Evolutionary conservation across 1,284 basidiomycete species (phyloP).

Genomic region (Entoloma clypeatum): DNA sequence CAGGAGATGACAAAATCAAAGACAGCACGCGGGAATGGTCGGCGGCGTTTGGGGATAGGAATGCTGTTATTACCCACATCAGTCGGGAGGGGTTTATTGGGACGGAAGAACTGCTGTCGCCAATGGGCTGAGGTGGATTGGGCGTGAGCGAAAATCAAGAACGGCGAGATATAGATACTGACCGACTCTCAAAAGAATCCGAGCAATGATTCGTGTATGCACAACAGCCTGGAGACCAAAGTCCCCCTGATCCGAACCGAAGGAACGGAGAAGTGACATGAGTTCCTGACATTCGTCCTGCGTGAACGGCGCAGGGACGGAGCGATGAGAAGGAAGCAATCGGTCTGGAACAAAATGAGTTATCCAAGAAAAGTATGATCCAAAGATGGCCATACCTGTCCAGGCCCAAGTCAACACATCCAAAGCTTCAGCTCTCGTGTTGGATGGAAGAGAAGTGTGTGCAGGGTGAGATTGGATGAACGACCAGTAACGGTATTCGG

Average conservation of each 20-base stretch:
- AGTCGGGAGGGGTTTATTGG: conserved; percentile 55
- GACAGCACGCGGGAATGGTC: conserved; percentile 45
- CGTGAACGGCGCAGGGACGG: conserved; percentile 58
- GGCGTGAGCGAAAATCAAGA: background rate
- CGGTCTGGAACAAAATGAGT: conserved; percentile 43
- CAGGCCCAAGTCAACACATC: conserved; percentile 73
- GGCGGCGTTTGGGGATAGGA: conserved; percentile 27
- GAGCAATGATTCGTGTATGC: conserved; percentile 64
- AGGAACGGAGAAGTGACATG: conserved; percentile 54
- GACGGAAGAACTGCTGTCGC: conserved; percentile 67
- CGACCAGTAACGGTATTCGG: conserved; percentile 72
- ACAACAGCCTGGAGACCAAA: conserved; percentile 41
- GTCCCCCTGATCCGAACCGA: conserved; percentile 38
- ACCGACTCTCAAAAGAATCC: conserved; percentile 66
- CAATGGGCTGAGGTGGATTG: conserved; percentile 48
- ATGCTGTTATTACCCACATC: conserved; percentile 36
- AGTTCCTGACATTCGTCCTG: conserved; percentile 73
- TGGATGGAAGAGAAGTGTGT: conserved; percentile 49
- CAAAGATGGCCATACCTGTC: conserved; percentile 43
- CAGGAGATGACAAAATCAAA: conserved; percentile 56
- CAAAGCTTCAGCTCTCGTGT: conserved; percentile 58
- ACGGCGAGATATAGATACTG: conserved; percentile 23
- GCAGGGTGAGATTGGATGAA: conserved; percentile 74
- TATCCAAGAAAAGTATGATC: background rate
- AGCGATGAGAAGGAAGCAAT: conserved; percentile 53